Base-by-base conservation (phyloP, 352 stramenopile species). In the Pythium utonaiense region DNA sequence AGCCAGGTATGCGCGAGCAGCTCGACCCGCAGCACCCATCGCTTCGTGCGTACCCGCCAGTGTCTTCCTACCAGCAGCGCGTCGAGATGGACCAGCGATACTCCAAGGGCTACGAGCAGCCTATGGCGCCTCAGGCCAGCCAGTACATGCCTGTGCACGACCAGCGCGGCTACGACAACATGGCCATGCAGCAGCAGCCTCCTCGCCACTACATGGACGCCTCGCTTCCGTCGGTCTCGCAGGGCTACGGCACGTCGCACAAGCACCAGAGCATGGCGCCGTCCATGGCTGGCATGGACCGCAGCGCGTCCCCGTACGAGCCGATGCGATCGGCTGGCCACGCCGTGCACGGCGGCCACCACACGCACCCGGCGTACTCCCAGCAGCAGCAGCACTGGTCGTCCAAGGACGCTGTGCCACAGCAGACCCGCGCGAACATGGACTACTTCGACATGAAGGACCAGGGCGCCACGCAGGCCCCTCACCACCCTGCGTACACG, bases 381-480 rank as follows among this genome's bases (percentile, higher is more conserved):
- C 31, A 45, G 41, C 53, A 52, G 31, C 78, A 87, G 51, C 58
- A 64, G 47, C 38, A 66, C 65, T 91, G 78, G 80, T 70, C 75
- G 3, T 36, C 74, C 38, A 87, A 88, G 65, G 69, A 74, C n/a
- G 70, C 79, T 10, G 36, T 42, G 9, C 36, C 58, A 24, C 49
- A 73, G 53, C 65, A 62, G 24, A 69, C 85, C 38, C 72, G 66
- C 33, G 58, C 66, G 28, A 70, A 52, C 38, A 67, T 77, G 40
- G 81, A 89, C 68, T 91, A 88, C 64, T 89, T 89, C 61, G 82
- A 91, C 48, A 71, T 89, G 57, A 86, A 91, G 74, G 77, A 87
- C 24, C 74, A 87, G 22, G 38, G 61, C 60, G 41, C 62, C 0
- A 19, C 38, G 34, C 47, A n/a, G n/a, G n/a, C 14, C 45, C 49